phyloP scores from a whole-genome alignment of 805 yeast species.

The Jamesozyma hellenica region DNA sequence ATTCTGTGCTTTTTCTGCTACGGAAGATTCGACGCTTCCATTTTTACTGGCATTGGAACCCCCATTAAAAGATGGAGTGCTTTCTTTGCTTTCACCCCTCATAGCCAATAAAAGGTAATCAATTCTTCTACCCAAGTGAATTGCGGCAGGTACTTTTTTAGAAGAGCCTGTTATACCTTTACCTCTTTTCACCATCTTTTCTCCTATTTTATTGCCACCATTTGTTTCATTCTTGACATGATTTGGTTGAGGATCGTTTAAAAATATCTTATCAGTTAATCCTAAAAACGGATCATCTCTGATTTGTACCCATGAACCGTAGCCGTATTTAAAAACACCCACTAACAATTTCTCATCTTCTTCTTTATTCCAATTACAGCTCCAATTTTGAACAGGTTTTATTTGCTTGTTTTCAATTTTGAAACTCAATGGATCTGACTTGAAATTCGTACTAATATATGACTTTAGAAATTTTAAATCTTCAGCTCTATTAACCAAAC shows the following conservation, averaged over 20 bases:
- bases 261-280: conserved; percentile 71
- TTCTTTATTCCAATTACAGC: conserved; percentile 68
- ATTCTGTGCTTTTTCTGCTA: conserved; percentile 9
- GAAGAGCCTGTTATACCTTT: conserved; percentile 26
- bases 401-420: conserved; percentile 46
- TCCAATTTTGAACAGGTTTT: conserved; percentile 85
- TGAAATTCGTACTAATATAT: conserved; percentile 39
- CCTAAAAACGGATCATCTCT: conserved; percentile 92
- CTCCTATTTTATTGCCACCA: not conserved
- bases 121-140: conserved; percentile 83
- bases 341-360: conserved; percentile 82
- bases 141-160: conserved; percentile 81
- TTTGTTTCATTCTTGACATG: conserved; percentile 4
- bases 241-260: conserved; percentile 36
- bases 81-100: conserved; percentile 44
- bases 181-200: conserved; percentile 11
- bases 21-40: conserved; percentile 8
- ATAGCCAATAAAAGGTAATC: conserved; percentile 73
- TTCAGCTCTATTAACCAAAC: conserved; percentile 70
- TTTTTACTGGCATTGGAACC: conserved; percentile 4
- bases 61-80: conserved; percentile 13
- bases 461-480: conserved; percentile 63
- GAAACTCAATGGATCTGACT: conserved; percentile 50
- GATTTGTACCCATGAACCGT: conserved; percentile 89
- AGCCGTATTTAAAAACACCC: conserved; percentile 88